phyloP scores from a whole-genome alignment of 1,284 basidiomycete genomes.

The Sanghuangporus baumii region DNA sequence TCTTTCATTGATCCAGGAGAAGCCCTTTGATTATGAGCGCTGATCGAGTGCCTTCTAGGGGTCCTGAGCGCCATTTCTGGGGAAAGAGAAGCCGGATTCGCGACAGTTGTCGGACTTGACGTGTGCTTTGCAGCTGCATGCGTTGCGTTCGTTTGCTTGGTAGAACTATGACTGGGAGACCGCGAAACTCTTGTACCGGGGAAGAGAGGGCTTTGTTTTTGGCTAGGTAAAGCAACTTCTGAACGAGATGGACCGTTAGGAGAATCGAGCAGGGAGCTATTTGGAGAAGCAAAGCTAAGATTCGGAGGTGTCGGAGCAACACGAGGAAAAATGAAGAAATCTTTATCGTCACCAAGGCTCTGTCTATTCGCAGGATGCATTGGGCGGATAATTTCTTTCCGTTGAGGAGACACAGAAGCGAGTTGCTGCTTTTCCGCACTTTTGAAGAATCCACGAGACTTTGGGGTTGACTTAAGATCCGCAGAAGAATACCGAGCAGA shows the following conservation, averaged over 20 bases:
- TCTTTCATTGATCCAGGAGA: background rate
- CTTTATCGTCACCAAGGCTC: conserved; percentile 5
- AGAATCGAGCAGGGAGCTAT: conserved; percentile 5
- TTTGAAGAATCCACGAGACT: conserved; percentile 1
- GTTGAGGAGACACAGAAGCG: background rate
- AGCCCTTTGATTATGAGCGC: background rate
- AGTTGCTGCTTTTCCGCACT: background rate
- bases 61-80: background rate
- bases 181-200: background rate
- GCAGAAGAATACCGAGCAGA: conserved; percentile 17
- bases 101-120: background rate
- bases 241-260: background rate
- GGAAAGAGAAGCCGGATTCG: conserved; percentile 6
- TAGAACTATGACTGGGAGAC: background rate
- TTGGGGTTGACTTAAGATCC: conserved; percentile 15
- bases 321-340: conserved; percentile 15
- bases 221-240: background rate
- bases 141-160: background rate
- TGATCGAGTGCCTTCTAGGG: background rate
- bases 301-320: conserved; percentile 17
- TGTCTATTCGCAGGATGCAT: background rate
- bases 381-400: conserved; percentile 4
- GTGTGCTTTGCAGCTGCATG: background rate
- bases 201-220: background rate
- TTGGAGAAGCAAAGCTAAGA: conserved; percentile 6